These are phyloP conservation scores for Actinomortierella wolfii DNA, from an alignment of 371 early-diverging fungal species.

Conservation along the genomic window DNA sequence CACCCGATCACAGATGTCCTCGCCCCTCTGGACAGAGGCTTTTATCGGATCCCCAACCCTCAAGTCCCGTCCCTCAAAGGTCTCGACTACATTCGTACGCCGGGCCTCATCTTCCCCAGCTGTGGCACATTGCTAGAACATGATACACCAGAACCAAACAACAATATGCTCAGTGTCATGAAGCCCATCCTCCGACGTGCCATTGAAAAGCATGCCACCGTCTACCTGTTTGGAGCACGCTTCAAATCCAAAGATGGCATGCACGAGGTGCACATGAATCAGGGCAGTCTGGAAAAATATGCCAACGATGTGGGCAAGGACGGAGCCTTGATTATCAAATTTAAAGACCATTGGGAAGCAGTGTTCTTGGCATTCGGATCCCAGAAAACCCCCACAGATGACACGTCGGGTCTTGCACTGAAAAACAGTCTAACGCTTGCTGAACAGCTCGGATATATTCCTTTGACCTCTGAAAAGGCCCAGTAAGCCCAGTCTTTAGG, in stretches of 20 bases:
- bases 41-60: slow-evolving; percentile 6
- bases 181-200: slow-evolving; percentile 3
- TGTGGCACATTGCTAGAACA: not conserved
- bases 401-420: too few relatives aligned
- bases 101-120: not conserved
- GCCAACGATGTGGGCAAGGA: slow-evolving; percentile 5
- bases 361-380: slow-evolving; percentile 10
- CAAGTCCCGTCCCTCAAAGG: not conserved
- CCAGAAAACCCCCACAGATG: slow-evolving; percentile 8
- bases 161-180: not conserved
- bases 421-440: not conserved
- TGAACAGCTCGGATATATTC: not conserved
- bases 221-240: slow-evolving; percentile 3
- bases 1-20: not conserved
- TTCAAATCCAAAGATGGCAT: not conserved
- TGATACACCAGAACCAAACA: not conserved
- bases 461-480: not conserved
- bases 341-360: slow-evolving; percentile 8
- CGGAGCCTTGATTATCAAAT: slow-evolving; percentile 6
- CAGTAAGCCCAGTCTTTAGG: too few relatives aligned
- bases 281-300: slow-evolving; percentile 5
- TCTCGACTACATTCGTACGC: slow-evolving; percentile 1
- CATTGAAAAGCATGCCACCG: not conserved
- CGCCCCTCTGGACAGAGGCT: not conserved
- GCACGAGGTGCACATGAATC: slow-evolving; percentile 10